Evolutionary conservation across 306 rosid genomes (phyloP).

Genomic region (Adenanthera pavonina): DNA sequence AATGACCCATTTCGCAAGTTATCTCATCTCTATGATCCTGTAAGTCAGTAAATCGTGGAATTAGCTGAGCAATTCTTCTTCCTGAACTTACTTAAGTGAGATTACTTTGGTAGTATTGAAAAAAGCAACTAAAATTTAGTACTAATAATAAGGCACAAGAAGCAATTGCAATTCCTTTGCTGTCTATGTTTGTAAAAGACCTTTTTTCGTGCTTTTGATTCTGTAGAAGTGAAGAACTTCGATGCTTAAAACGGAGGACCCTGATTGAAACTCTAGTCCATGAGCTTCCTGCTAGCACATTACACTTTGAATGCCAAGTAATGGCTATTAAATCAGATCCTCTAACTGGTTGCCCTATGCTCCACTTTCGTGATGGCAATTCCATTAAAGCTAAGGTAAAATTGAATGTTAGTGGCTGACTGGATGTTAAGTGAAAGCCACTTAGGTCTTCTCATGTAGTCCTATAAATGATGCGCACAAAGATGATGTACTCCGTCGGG

Average conservation of each 20-base stretch:
- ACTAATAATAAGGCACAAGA: not conserved
- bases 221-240: constrained; percentile 32
- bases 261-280: constrained; percentile 25
- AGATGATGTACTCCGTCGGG: not conserved
- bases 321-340: constrained; percentile 20
- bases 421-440: not conserved
- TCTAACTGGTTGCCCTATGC: constrained; percentile 23
- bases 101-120: not conserved
- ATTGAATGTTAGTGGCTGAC: not conserved
- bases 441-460: not conserved
- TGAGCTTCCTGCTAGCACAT: constrained; percentile 37
- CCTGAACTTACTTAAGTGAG: not conserved
- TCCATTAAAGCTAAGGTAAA: constrained; percentile 37
- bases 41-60: not conserved
- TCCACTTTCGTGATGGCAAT: constrained; percentile 37
- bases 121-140: not conserved
- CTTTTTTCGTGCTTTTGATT: not conserved
- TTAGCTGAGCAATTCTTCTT: not conserved
- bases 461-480: not conserved
- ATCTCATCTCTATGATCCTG: not conserved
- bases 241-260: not conserved
- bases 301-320: constrained; percentile 39
- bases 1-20: not conserved
- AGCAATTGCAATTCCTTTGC: not conserved
- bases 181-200: too few species aligned